phyloP scores from a whole-genome alignment of 495 filamentous ascomycete genomes.

The Pseudevernia furfuracea region DNA sequence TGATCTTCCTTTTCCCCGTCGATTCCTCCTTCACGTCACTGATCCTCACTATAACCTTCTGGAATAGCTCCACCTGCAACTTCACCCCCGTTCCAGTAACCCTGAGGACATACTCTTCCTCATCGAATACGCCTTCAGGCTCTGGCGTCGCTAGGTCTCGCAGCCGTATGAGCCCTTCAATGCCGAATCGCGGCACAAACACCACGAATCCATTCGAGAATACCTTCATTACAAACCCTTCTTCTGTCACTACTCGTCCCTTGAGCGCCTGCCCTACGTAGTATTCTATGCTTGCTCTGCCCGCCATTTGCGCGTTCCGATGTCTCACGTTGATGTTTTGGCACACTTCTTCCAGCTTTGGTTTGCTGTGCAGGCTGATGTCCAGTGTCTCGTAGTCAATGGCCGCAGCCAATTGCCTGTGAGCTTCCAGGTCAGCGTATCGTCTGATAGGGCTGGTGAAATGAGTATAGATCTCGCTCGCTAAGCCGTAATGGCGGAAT shows the following conservation, averaged over 20 bases:
- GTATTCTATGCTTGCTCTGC: constrained; percentile 86
- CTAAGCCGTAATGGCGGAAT: constrained; percentile 93
- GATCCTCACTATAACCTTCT: constrained; percentile 79
- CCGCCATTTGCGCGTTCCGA: constrained; percentile 92
- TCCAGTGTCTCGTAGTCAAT: constrained; percentile 84
- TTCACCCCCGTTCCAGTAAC: constrained; percentile 44
- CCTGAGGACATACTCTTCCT: constrained; percentile 68
- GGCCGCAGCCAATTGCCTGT: constrained; percentile 88
- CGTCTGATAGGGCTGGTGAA: constrained; percentile 96
- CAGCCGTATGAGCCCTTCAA: constrained; percentile 82
- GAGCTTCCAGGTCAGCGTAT: constrained; percentile 89
- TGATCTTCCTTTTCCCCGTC: constrained; percentile 86
- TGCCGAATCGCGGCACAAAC: constrained; percentile 89
- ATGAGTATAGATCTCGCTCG: constrained; percentile 94
- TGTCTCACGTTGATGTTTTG: constrained; percentile 97
- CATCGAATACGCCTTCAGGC: constrained; percentile 71
- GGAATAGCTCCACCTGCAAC: constrained; percentile 70
- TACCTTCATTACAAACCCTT: constrained; percentile 92
- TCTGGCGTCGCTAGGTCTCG: constrained; percentile 71
- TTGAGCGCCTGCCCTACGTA: constrained; percentile 95
- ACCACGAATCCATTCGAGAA: constrained; percentile 96
- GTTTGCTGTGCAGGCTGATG: constrained; percentile 62
- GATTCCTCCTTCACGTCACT: constrained; percentile 85
- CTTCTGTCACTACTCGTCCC: constrained; percentile 71
- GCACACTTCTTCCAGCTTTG: constrained; percentile 83